Evolutionary conservation across 2,329 filamentous ascomycete genomes (phyloP).

Genomic region (Annulohypoxylon truncatum): DNA sequence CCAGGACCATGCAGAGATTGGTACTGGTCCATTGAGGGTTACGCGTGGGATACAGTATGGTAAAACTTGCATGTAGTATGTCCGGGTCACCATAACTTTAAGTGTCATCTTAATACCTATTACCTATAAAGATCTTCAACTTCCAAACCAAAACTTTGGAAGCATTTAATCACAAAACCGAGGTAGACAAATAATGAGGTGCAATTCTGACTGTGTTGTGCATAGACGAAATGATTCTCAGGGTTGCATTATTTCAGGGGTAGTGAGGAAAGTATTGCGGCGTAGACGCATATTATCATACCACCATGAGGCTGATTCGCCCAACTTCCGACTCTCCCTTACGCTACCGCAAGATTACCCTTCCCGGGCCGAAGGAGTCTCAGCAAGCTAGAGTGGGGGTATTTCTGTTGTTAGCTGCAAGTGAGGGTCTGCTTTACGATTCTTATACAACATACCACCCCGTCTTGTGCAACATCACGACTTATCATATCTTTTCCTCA

Average conservation of each 20-base stretch:
- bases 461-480: background rate
- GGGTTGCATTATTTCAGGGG: background rate
- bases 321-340: background rate
- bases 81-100: background rate
- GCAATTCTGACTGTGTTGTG: background rate
- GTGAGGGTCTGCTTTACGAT: background rate
- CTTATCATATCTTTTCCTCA: background rate
- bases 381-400: background rate
- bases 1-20: background rate
- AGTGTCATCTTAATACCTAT: background rate
- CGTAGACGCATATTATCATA: conserved; percentile 1
- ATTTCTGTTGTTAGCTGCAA: background rate
- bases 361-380: background rate
- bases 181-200: background rate
- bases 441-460: background rate
- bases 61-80: background rate
- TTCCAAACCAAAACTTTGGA: background rate
- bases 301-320: conserved; percentile 8
- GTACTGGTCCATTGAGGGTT: background rate
- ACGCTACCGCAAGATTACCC: background rate
- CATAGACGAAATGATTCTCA: background rate
- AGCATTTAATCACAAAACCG: background rate
- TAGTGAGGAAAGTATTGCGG: background rate
- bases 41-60: background rate
- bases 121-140: background rate